Evolutionary conservation across 495 filamentous ascomycete genomes (phyloP), one percentile per base, ranked within the genome.

Genomic region (Lentithecium fluviatile): DNA sequence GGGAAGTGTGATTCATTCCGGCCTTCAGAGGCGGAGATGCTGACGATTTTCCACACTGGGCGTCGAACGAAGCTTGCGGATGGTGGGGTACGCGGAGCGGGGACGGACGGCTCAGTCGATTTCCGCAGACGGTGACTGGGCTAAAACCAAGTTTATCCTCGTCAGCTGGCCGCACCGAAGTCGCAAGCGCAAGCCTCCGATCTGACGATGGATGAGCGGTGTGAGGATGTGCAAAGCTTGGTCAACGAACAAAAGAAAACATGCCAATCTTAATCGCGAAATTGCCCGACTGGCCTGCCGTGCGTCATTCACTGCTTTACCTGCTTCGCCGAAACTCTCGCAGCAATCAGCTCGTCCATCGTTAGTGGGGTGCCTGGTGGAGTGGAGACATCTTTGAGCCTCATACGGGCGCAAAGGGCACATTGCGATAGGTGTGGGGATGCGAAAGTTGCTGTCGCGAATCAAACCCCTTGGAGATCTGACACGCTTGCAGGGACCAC

Each of bases 141-240:
- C 10, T 32, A 43, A 43, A 5, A 43, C 13, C 40, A 20, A 13
- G 15, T 20, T 43, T 43, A 13, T 43, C 19, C 15, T 15, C 15
- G 15, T n/a, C 15, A 43, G 40, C 29, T 32, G 29, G 29, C n/a
- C n/a, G 29, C 29, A 43, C 40, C 40, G 40, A 43, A 5, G 40
- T 43, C 40, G 40, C 40, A 43, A 3, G 40, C 40, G 40, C 40
- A n/a, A 15, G 13, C 4, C 40, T 43, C 40, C 5, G 19, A 43
- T 43, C 13, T 43, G 40, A 43, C 40, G 40, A 43, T 20, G 3
- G 40, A 43, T 43, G 40, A 43, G 40, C 40, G 40, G 40, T 43
- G 40, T 43, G 40, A 43, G 6, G 5, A 20, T 5, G 15, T 15
- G 40, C 40, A 15, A 6, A 13, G 15, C 36, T 7, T 32, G 3